Evolutionary conservation across 2,329 filamentous ascomycete species (phyloP).

Genomic region (Ceratocystiopsis sp.): DNA sequence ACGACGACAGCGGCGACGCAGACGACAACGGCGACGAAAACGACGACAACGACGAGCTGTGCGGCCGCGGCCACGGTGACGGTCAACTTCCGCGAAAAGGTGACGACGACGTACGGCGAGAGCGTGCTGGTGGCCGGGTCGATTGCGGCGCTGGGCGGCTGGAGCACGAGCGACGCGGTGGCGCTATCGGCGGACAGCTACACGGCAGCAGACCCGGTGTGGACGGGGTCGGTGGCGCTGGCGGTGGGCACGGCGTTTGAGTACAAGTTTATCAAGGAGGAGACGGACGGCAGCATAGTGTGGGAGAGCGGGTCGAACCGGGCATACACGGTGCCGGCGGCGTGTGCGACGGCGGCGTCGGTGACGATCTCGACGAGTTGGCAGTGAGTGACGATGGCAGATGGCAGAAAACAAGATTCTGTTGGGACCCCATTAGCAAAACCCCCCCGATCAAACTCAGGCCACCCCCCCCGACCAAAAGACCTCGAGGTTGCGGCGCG

Average conservation of each 20-base stretch:
- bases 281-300: slow-evolving; percentile 31
- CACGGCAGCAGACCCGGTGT: slow-evolving; percentile 40
- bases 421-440: too few species aligned
- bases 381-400: slow-evolving; percentile 1
- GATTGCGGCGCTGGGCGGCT: slow-evolving; percentile 40
- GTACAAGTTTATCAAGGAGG: slow-evolving; percentile 54
- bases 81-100: slow-evolving; percentile 45
- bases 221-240: slow-evolving; percentile 39
- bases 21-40: background rate
- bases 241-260: slow-evolving; percentile 36
- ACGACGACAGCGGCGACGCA: background rate
- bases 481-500: slow-evolving; percentile 25
- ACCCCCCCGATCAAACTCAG: too few species aligned
- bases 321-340: slow-evolving; percentile 15
- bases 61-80: slow-evolving; percentile 29
- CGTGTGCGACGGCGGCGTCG: slow-evolving; percentile 1
- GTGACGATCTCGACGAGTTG: slow-evolving; percentile 3
- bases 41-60: slow-evolving; percentile 1
- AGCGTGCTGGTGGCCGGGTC: slow-evolving; percentile 49
- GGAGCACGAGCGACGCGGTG: slow-evolving; percentile 38
- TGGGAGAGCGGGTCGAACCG: slow-evolving; percentile 50
- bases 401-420: background rate
- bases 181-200: slow-evolving; percentile 42
- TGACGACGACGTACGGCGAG: slow-evolving; percentile 41
- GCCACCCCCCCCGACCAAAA: too few species aligned